These are phyloP conservation scores for Monosporascus sp. DNA, from an alignment of 2,329 filamentous ascomycete genomes.

Conservation along the genomic window DNA sequence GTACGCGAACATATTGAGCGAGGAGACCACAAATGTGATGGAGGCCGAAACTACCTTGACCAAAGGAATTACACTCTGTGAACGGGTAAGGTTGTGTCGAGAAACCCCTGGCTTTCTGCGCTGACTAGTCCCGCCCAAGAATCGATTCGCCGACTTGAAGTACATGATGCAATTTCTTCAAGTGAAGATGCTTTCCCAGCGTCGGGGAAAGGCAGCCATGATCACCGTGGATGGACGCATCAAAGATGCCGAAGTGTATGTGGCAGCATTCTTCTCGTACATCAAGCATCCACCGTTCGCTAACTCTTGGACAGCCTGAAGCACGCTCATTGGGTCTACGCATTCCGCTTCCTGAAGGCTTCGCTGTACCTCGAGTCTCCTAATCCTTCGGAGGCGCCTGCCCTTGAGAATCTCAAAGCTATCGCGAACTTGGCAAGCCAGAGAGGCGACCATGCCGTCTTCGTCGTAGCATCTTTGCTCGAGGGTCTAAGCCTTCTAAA, in stretches of 20 bases:
- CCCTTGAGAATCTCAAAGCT: conserved; percentile 63
- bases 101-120: conserved; percentile 6
- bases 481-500: conserved; percentile 66
- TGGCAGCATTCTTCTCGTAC: conserved; percentile 4
- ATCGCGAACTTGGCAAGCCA: conserved; percentile 55
- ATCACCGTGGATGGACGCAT: conserved; percentile 67
- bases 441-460: conserved; percentile 58
- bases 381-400: conserved; percentile 54
- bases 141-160: conserved; percentile 60
- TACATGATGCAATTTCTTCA: conserved; percentile 73
- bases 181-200: conserved; percentile 63
- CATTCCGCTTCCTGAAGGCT: conserved; percentile 68
- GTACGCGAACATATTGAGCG: conserved; percentile 65
- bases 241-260: conserved; percentile 60
- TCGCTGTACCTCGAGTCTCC: conserved; percentile 60
- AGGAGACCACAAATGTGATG: conserved; percentile 71
- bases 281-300: conserved; percentile 2
- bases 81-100: conserved; percentile 42
- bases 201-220: conserved; percentile 66
- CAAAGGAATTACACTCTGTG: conserved; percentile 65
- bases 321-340: conserved; percentile 69
- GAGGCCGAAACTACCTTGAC: conserved; percentile 67
- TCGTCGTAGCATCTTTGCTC: conserved; percentile 59
- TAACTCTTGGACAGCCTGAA: conserved; percentile 39
- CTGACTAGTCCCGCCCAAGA: conserved; percentile 31